Percentiles rank a stretch among this genome's conserved stretches.
Evolutionary conservation across 1,139 yeast species (phyloP).

Genomic region (Saccharomyces pastorianus): DNA sequence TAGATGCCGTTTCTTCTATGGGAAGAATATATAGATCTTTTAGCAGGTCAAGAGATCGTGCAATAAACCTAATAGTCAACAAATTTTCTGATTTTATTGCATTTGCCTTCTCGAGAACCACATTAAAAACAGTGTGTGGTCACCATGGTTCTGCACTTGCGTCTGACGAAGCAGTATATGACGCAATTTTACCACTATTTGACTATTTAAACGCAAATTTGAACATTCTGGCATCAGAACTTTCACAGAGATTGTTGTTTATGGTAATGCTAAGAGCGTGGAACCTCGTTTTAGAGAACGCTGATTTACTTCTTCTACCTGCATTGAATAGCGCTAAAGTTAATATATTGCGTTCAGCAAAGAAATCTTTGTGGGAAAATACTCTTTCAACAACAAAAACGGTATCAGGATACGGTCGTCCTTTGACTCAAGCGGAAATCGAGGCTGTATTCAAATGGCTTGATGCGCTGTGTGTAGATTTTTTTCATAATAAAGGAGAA

Average conservation of each 20-base stretch:
- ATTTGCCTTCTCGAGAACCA: conserved; percentile 40
- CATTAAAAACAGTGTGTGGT: conserved; percentile 49
- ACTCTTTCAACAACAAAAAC: conserved; percentile 22
- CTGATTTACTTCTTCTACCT: conserved; percentile 66
- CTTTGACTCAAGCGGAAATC: conserved; percentile 52
- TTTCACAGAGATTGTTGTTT: conserved; percentile 51
- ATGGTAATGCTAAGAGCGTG: conserved; percentile 74
- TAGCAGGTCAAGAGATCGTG: conserved; percentile 53
- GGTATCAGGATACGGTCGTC: conserved; percentile 45
- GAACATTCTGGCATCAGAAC: conserved; percentile 53
- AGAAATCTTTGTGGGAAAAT: conserved; percentile 35
- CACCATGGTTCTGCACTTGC: conserved; percentile 39
- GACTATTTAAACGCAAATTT: conserved; percentile 67
- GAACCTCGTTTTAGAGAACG: conserved; percentile 55
- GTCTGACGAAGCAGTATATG: conserved; percentile 50
- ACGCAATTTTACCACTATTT: conserved; percentile 66
- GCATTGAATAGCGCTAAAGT: conserved; percentile 52
- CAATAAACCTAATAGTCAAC: conserved; percentile 58
- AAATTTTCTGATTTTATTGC: conserved; percentile 44
- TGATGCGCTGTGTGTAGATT: conserved; percentile 54
- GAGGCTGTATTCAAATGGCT: conserved; percentile 72
- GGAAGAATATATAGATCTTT: conserved; percentile 68
- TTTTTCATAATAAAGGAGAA: conserved; percentile 74
- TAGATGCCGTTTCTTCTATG: conserved; percentile 69
- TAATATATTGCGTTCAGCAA: conserved; percentile 27